A percentile compares a stretch with the other conserved stretches of the same genome.
Evolutionary conservation across 805 yeast species (phyloP).

Genomic region (Metschnikowia aberdeeniae): DNA sequence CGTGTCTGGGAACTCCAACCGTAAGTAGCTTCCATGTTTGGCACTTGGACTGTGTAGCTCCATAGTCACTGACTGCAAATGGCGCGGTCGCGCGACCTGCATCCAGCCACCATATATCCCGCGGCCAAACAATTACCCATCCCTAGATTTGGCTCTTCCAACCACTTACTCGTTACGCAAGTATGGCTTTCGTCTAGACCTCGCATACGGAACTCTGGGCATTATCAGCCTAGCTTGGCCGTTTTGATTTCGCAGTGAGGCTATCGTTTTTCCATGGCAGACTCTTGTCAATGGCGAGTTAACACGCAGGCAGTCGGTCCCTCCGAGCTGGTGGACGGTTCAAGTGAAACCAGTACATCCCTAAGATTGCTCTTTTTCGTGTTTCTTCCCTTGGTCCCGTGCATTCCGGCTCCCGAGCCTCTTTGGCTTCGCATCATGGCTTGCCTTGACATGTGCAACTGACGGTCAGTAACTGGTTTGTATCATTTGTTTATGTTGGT

Average conservation of each 20-base stretch:
- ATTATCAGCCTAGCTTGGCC: background rate
- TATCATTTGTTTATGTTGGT: background rate
- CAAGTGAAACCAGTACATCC: constrained; percentile 13
- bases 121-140: background rate
- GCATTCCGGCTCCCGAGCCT: background rate
- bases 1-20: too few relatives aligned
- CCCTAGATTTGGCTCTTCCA: constrained; percentile 10
- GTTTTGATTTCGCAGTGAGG: background rate
- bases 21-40: too few relatives aligned
- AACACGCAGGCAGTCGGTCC: constrained; percentile 1
- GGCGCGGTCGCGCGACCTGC: background rate
- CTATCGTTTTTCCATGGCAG: background rate
- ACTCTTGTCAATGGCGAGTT: constrained; percentile 3
- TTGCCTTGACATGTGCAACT: too few relatives aligned
- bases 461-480: too few relatives aligned
- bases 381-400: constrained; percentile 1
- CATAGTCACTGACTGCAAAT: background rate
- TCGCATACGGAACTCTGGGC: background rate
- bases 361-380: constrained; percentile 6
- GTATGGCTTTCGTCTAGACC: constrained; percentile 1
- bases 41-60: background rate
- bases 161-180: constrained; percentile 14
- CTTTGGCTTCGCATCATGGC: background rate
- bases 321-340: background rate
- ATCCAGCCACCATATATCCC: background rate